Evolutionary conservation across 2,329 filamentous ascomycete species (phyloP).

Genomic region (Paecilomyces niveus): DNA sequence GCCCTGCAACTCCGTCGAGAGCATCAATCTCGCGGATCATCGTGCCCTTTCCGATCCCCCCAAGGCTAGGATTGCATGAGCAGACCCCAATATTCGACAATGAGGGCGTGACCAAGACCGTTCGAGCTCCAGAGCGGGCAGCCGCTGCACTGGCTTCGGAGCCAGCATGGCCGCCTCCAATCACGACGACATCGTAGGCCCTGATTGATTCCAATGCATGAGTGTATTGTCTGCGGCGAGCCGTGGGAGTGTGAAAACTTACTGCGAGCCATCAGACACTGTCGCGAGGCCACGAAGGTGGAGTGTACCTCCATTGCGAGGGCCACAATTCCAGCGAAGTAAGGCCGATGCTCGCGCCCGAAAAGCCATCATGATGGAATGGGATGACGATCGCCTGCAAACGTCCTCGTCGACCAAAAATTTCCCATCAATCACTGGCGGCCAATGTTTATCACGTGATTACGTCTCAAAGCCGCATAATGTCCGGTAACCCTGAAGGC

Average conservation of each 20-base stretch:
- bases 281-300: constrained; percentile 30
- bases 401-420: neutral
- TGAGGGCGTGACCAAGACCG: constrained; percentile 82
- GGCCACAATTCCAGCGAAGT: constrained; percentile 18
- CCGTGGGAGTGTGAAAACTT: constrained; percentile 8
- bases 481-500: neutral
- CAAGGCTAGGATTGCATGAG: constrained; percentile 95
- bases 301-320: constrained; percentile 13
- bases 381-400: neutral
- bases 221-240: neutral
- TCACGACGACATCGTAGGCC: constrained; percentile 85
- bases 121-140: constrained; percentile 79
- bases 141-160: constrained; percentile 89
- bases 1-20: constrained; percentile 78
- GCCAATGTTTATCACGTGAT: neutral
- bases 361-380: constrained; percentile 24
- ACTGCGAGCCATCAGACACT: constrained; percentile 31
- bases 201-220: constrained; percentile 31
- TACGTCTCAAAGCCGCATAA: neutral
- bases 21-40: constrained; percentile 95
- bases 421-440: neutral
- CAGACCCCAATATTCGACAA: constrained; percentile 86
- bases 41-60: constrained; percentile 96
- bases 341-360: constrained; percentile 22
- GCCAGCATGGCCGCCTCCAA: constrained; percentile 92